These are phyloP conservation scores for Striga asiatica DNA, from an alignment of 257 asterid species.

Conservation along the genomic window DNA sequence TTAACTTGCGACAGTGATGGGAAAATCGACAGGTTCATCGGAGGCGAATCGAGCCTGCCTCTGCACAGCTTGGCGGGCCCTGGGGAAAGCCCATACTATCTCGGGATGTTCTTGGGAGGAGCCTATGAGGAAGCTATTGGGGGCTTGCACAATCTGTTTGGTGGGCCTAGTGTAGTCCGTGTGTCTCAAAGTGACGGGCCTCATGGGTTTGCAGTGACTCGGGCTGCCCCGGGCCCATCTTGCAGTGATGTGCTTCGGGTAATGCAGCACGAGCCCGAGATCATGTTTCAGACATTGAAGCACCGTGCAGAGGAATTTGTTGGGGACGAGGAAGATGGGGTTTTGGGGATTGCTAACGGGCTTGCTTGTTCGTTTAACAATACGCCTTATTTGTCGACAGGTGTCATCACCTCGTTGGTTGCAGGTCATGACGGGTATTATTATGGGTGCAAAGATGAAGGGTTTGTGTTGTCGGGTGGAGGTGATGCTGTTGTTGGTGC, in stretches of 20 bases:
- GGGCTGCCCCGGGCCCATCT: slow-evolving; percentile 68
- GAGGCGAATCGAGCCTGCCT: slow-evolving; percentile 84
- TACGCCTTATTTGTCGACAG: slow-evolving; percentile 70
- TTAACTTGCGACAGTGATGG: slow-evolving; percentile 96
- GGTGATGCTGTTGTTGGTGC: slow-evolving; percentile 34
- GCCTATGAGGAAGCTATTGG: slow-evolving; percentile 96
- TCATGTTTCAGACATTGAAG: slow-evolving; percentile 86
- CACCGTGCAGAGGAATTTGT: slow-evolving; percentile 58
- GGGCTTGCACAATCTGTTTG: slow-evolving; percentile 80
- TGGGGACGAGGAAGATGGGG: slow-evolving; percentile 17
- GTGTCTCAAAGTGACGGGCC: slow-evolving; percentile 84
- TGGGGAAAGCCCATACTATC: slow-evolving; percentile 34
- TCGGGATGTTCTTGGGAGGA: slow-evolving; percentile 94
- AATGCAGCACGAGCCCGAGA: slow-evolving; percentile 91
- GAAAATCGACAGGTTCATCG: slow-evolving; percentile 77
- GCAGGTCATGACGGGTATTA: slow-evolving; percentile 25
- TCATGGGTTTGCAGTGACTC: slow-evolving; percentile 66
- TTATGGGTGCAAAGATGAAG: slow-evolving; percentile 46
- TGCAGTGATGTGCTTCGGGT: slow-evolving; percentile 72
- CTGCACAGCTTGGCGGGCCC: slow-evolving; percentile 50
- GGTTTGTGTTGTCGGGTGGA: slow-evolving; percentile 30
- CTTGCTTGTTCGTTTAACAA: slow-evolving; percentile 60
- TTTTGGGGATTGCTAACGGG: slow-evolving; percentile 23
- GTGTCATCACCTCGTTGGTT: slow-evolving; percentile 31
- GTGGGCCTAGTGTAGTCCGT: slow-evolving; percentile 80